phyloP scores from a whole-genome alignment of 495 filamentous ascomycete species.

The Mytilinidion resinicola region DNA sequence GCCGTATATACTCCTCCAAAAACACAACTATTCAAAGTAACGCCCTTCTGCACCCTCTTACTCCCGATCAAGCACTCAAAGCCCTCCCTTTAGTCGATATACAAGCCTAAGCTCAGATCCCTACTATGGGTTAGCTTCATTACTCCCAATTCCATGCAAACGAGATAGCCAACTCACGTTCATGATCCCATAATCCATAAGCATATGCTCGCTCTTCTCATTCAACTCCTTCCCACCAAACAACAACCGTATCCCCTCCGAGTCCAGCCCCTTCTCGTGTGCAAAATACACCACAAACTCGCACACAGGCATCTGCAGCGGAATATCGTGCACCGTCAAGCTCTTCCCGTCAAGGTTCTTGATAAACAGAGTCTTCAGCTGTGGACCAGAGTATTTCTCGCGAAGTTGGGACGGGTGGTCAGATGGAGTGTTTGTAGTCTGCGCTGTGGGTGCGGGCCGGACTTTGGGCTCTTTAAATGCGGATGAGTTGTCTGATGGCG shows the following conservation, averaged over 20 bases:
- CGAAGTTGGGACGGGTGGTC: neutral
- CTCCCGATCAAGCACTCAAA: neutral
- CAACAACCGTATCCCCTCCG: neutral
- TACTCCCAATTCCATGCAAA: neutral
- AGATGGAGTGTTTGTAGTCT: neutral
- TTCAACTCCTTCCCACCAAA: neutral
- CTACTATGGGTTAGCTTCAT: neutral
- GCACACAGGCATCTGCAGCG: neutral
- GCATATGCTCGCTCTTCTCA: neutral
- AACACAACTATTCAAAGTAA: too few species aligned
- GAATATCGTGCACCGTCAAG: neutral
- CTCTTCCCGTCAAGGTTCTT: neutral
- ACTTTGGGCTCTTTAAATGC: neutral
- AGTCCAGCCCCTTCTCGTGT: neutral
- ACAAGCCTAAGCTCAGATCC: neutral
- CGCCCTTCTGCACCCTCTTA: too few species aligned
- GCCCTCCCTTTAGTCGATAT: neutral
- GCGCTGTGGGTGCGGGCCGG: neutral
- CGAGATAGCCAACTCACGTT: neutral
- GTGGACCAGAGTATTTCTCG: neutral
- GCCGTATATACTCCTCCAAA: too few species aligned
- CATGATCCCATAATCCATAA: conserved; percentile 1
- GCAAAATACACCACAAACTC: neutral
- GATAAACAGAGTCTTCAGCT: neutral
- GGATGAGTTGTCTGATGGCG: neutral